phyloP scores from a whole-genome alignment of 2,329 filamentous ascomycete species.

The Fusarium napiforme region DNA sequence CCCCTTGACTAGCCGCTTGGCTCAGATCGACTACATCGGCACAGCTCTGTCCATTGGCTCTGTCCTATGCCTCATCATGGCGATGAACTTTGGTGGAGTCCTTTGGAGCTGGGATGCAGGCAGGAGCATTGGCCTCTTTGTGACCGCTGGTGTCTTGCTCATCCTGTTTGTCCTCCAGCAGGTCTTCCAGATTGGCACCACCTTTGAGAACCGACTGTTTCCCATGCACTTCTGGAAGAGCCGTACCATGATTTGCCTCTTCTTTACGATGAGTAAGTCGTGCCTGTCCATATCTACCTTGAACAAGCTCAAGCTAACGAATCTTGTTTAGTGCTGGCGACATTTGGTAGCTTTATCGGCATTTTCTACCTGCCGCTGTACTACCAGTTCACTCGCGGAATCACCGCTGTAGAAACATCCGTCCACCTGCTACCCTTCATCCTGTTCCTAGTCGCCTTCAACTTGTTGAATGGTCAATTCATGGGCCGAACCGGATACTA shows the following conservation, averaged over 20 bases:
- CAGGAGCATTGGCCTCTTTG: slow-evolving; percentile 57
- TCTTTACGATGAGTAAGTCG: slow-evolving; percentile 48
- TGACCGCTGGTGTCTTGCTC: slow-evolving; percentile 53
- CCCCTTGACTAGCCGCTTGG: neutral
- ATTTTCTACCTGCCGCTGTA: slow-evolving; percentile 22
- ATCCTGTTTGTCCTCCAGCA: slow-evolving; percentile 59
- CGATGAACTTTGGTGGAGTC: slow-evolving; percentile 60
- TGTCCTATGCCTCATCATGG: slow-evolving; percentile 56
- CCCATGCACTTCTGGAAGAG: slow-evolving; percentile 58
- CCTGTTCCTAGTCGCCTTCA: slow-evolving; percentile 14
- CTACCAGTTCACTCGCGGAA: slow-evolving; percentile 7
- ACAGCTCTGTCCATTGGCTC: slow-evolving; percentile 54
- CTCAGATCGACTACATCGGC: slow-evolving; percentile 54
- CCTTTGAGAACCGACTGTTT: slow-evolving; percentile 52
- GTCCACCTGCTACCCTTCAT: slow-evolving; percentile 10
- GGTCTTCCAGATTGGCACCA: slow-evolving; percentile 7
- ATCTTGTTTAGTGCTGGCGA: slow-evolving; percentile 3
- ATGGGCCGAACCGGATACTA: slow-evolving; percentile 14
- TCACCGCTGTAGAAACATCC: slow-evolving; percentile 4
- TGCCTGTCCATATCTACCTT: no score
- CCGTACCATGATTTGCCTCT: slow-evolving; percentile 55
- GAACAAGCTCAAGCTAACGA: no score
- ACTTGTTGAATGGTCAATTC: slow-evolving; percentile 8
- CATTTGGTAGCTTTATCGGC: slow-evolving; percentile 10
- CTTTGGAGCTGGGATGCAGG: slow-evolving; percentile 58